Conservation (phyloP, 441 rosid genomes). For the California macrophylla region DNA sequence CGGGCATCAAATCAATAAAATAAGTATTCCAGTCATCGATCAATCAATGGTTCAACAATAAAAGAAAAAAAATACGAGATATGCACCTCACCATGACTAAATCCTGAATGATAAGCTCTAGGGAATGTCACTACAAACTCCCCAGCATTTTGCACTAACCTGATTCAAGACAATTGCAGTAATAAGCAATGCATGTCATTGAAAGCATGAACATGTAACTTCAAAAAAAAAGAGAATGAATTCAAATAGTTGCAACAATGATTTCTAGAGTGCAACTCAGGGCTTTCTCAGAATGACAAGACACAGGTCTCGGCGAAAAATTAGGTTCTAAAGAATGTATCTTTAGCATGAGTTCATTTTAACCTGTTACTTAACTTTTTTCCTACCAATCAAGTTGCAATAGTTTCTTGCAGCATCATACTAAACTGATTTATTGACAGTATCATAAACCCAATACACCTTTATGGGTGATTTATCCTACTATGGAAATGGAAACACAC, state of each 20-base stretch:
- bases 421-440: conserved; percentile 3
- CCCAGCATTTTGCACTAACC: conserved; percentile 98
- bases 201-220: background rate
- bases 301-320: background rate
- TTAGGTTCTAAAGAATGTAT: background rate
- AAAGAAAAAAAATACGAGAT: background rate
- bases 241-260: background rate
- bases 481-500: conserved; percentile 1
- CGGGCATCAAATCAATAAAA: conserved; percentile 10
- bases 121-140: conserved; percentile 98
- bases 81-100: conserved; percentile 70
- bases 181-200: conserved; percentile 10
- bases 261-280: background rate
- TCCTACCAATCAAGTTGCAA: background rate
- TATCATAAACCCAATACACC: conserved; percentile 2
- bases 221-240: background rate
- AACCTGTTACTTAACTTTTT: conserved; percentile 2
- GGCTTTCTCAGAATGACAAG: background rate
- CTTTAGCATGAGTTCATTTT: background rate
- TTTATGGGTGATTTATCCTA: background rate
- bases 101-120: conserved; percentile 96
- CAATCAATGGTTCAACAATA: background rate
- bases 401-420: background rate
- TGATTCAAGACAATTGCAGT: conserved; percentile 30
- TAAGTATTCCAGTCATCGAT: conserved; percentile 12